Base-by-base conservation (phyloP, 1,284 basidiomycete species). In the Malassezia obtusa region DNA sequence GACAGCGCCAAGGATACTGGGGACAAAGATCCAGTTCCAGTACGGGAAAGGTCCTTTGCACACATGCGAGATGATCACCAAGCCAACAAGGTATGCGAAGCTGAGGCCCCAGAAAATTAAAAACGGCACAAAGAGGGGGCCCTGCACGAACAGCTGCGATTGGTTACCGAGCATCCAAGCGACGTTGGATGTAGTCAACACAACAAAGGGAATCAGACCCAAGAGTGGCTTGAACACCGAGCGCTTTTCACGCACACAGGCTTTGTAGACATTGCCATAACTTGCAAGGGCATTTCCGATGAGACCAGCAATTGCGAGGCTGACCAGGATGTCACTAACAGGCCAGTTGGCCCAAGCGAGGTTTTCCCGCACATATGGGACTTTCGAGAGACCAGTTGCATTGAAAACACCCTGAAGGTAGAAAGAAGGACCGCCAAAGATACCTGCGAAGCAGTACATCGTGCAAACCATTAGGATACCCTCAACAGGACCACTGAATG, bases 401-500 rank as follows among this genome's bases (percentile, higher is more conserved):
- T 82, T 80, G 36, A 87, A 78, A 50, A 88, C 75, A 19, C 80
- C 80, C 17, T 80, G 80, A 62, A 90, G 86, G 89, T 91, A 96
- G 74, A 95, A 85, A 1, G 79, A 75, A 2, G 89, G 74, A 41
- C 55, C 66, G 12, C 63, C 61, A 10, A 59, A 49, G 2, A 52
- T 35, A 2, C 50, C 89, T 11, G 87, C 86, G 50, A 94, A 77
- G 22, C 83, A 63, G 76, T 86, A 96, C 54, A 96, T 82, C 11
- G 67, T 73, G 25, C 85, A 80, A 55, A 96, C 84, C 75, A 96
- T 81, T 45, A 98, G 77, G 64, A 98, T 95, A 9, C 92, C 92
- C 75, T 96, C 92, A 1, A 96, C 88, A 0, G 92, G 92, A 0
- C 92, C 92, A 9, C 88, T 92, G 76, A 94, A 95, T 25, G 84